These are phyloP conservation scores for Diplotaxis tenuifolia DNA, from an alignment of 345 rosid species.

Conservation along the genomic window DNA sequence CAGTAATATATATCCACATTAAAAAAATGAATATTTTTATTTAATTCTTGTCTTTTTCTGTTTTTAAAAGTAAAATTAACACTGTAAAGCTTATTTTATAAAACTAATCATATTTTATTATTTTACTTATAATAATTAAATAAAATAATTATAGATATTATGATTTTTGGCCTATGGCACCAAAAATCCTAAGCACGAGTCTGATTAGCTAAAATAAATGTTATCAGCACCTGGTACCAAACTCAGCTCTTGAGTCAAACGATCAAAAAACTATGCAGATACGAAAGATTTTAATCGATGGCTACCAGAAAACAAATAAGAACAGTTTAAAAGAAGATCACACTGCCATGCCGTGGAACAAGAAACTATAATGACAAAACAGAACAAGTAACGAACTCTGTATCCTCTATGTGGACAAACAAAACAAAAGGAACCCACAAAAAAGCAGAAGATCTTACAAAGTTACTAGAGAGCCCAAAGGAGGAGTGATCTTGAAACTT, in stretches of 20 bases:
- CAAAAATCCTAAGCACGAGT: no score
- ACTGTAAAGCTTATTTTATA: no score
- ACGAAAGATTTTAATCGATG: background rate
- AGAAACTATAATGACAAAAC: background rate
- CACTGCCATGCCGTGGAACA: background rate
- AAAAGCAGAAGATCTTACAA: background rate
- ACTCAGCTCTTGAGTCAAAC: background rate
- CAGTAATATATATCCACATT: no score
- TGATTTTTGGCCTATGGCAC: no score
- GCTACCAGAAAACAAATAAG: background rate
- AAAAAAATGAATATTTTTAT: no score
- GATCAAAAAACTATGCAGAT: background rate
- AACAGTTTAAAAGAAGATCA: background rate
- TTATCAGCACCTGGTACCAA: background rate
- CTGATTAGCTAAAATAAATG: background rate
- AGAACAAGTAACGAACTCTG: background rate
- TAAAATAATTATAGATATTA: no score
- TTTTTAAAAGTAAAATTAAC: no score
- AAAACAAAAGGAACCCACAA: background rate
- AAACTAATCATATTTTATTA: no score
- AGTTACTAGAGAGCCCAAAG: background rate
- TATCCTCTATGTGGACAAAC: background rate
- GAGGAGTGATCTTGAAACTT: conserved; percentile 17
- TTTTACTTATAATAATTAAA: no score
- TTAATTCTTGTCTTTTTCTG: no score